Evolutionary conservation across 148 eudicot genomes (phyloP).

Genomic region (Fagopyrum esculentum): DNA sequence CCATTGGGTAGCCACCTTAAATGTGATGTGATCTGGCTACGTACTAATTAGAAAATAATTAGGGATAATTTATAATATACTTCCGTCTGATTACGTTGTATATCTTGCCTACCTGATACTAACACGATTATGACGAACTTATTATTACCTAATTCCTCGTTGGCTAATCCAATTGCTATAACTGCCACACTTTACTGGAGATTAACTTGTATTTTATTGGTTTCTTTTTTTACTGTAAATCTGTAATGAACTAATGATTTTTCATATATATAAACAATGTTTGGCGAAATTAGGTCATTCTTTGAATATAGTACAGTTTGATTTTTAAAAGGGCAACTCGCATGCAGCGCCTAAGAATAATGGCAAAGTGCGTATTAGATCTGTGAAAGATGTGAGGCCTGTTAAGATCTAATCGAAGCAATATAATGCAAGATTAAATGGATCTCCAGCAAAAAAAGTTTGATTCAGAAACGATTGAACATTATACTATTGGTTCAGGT

Average conservation of each 20-base stretch:
- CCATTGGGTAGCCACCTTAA: slow-evolving; percentile 12
- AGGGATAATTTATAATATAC: neutral
- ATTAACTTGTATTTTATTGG: neutral
- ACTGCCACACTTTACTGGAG: slow-evolving; percentile 2
- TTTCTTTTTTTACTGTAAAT: neutral
- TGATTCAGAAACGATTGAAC: too few species aligned
- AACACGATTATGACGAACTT: neutral
- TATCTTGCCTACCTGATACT: slow-evolving; percentile 12
- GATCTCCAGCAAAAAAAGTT: too few species aligned
- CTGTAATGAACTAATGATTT: too few species aligned
- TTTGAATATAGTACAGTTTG: neutral
- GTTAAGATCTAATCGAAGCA: too few species aligned
- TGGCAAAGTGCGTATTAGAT: too few species aligned
- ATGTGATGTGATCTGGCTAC: slow-evolving; percentile 1
- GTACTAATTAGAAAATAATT: neutral
- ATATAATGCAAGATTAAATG: too few species aligned
- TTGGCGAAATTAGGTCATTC: neutral
- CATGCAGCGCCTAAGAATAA: too few species aligned
- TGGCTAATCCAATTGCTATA: slow-evolving; percentile 1
- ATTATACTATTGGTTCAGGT: too few species aligned
- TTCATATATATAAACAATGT: neutral
- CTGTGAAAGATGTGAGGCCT: too few species aligned
- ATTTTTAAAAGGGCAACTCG: neutral
- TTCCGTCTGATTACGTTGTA: slow-evolving; percentile 1
- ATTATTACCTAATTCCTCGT: neutral